Percentiles rank a stretch among this genome's conserved stretches.
phyloP scores from a whole-genome alignment of 2,329 filamentous ascomycete genomes.

The Passalora sequoiae region DNA sequence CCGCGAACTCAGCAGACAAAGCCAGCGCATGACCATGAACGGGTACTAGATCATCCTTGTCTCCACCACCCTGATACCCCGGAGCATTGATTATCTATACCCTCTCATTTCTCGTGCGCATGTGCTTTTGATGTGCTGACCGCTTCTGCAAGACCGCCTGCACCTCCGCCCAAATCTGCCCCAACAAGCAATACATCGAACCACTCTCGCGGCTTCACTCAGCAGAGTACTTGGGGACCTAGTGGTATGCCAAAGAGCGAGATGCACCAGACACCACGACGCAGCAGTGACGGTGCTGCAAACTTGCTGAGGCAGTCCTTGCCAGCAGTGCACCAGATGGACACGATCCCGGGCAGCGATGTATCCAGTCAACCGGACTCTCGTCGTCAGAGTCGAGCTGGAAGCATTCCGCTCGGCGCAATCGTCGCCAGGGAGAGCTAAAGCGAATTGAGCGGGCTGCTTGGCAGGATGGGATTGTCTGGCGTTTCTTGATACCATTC shows the following conservation, averaged over 20 bases:
- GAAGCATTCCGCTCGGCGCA: background rate
- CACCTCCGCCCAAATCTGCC: slow-evolving; percentile 4
- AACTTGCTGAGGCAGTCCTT: too few species aligned
- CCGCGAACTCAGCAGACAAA: slow-evolving; percentile 91
- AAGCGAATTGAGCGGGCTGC: too few species aligned
- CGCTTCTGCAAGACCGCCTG: slow-evolving; percentile 3
- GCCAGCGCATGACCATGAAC: slow-evolving; percentile 97
- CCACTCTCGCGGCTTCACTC: slow-evolving; percentile 13
- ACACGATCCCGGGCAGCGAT: too few species aligned
- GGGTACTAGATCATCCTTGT: slow-evolving; percentile 65
- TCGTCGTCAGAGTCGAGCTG: background rate
- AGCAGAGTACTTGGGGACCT: slow-evolving; percentile 8
- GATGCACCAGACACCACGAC: background rate
- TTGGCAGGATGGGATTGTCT: background rate
- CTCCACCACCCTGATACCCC: slow-evolving; percentile 16
- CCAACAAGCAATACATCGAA: slow-evolving; percentile 1
- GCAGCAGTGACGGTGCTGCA: slow-evolving; percentile 2
- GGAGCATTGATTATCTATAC: slow-evolving; percentile 20
- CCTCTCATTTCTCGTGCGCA: slow-evolving; percentile 14
- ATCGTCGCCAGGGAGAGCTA: too few species aligned
- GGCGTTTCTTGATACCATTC: background rate
- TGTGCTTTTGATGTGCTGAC: slow-evolving; percentile 13
- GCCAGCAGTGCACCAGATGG: too few species aligned
- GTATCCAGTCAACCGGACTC: too few species aligned
- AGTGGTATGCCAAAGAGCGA: background rate